These are phyloP conservation scores for Arthrinium phaeospermum DNA, from an alignment of 2,329 filamentous ascomycete genomes.

Conservation along the genomic window DNA sequence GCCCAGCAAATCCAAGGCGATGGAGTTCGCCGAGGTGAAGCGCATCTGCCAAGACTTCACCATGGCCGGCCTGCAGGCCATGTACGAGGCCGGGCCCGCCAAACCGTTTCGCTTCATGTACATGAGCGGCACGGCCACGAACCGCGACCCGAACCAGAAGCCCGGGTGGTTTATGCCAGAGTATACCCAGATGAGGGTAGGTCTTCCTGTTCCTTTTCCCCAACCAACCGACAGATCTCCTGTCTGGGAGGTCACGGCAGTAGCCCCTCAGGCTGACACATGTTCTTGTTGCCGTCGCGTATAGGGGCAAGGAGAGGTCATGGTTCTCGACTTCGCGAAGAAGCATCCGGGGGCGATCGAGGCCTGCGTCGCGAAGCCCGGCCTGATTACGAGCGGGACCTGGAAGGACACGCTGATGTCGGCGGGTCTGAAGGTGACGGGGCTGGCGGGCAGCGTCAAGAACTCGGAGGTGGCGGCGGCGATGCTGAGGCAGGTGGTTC, in stretches of 20 bases:
- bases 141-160: constrained; percentile 52
- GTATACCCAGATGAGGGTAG: constrained; percentile 54
- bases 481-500: constrained; percentile 18
- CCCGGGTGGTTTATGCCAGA: constrained; percentile 41
- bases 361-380: constrained; percentile 7
- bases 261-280: no score
- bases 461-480: background rate
- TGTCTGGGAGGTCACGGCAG: no score
- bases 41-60: constrained; percentile 34
- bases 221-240: no score
- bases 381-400: constrained; percentile 12
- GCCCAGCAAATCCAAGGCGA: constrained; percentile 29
- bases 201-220: constrained; percentile 20
- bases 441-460: background rate
- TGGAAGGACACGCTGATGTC: background rate
- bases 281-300: background rate
- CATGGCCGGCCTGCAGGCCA: constrained; percentile 33
- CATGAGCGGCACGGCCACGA: constrained; percentile 50
- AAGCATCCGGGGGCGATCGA: background rate
- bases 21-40: constrained; percentile 31
- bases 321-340: constrained; percentile 1
- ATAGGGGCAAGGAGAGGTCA: background rate
- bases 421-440: background rate
- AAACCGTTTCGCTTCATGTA: constrained; percentile 41
- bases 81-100: constrained; percentile 30